Evolutionary conservation across 176 grass and related monocot genomes (phyloP).

Genomic region (Tillandsia leiboldiana): DNA sequence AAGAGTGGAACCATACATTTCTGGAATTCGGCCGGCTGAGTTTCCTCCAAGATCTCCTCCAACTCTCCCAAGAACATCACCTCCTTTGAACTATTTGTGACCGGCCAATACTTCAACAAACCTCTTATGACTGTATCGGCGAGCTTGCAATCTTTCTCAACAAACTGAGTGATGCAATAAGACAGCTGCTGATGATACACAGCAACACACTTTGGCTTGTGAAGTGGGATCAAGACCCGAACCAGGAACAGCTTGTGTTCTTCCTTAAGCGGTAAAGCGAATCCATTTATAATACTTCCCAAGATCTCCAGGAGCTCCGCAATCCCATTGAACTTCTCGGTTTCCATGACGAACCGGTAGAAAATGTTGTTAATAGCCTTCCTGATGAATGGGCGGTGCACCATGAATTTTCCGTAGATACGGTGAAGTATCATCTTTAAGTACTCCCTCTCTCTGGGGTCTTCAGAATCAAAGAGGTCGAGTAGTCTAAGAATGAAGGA

Average conservation of each 20-base stretch:
- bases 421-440: constrained; percentile 23
- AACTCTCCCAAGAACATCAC: constrained; percentile 27
- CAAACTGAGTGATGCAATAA: constrained; percentile 30
- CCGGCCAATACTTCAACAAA: constrained; percentile 26
- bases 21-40: constrained; percentile 26
- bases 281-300: constrained; percentile 25
- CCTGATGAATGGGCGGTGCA: constrained; percentile 24
- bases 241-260: constrained; percentile 27
- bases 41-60: constrained; percentile 24
- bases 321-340: constrained; percentile 20
- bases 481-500: constrained; percentile 27
- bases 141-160: constrained; percentile 28
- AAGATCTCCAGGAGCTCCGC: constrained; percentile 26
- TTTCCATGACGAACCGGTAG: constrained; percentile 22
- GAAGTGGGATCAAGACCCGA: constrained; percentile 23
- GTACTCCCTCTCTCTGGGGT: constrained; percentile 31
- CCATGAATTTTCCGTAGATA: constrained; percentile 30
- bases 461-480: constrained; percentile 31
- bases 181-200: constrained; percentile 26
- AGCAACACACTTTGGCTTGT: constrained; percentile 22
- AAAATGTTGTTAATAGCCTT: constrained; percentile 28
- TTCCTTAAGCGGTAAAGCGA: constrained; percentile 26
- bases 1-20: constrained; percentile 25
- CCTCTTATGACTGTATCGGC: constrained; percentile 21
- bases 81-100: constrained; percentile 31